Evolutionary conservation across 2,329 filamentous ascomycete genomes (phyloP), one percentile per base, ranked within the genome.

Genomic region (Metarhizium brunneum): DNA sequence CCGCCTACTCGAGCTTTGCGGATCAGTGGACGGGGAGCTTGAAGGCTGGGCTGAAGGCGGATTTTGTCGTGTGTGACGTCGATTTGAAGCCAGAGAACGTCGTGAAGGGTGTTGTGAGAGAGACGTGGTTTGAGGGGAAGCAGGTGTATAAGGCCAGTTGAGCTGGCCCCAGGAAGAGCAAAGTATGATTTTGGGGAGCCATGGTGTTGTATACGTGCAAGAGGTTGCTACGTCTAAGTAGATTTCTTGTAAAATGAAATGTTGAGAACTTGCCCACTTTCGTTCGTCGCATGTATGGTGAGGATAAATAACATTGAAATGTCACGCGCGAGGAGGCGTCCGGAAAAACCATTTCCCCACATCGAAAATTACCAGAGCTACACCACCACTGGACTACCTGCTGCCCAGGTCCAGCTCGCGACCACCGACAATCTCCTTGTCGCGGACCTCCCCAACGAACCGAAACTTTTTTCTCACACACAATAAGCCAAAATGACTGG

Each of bases 1-100:
- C 77, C 4, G 82, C 83, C 1, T 81, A 79, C 62, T 80, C 77
- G 14, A 79, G 75, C n/a, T 84, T 83, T 60, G 76, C 77, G 1
- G 83, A 86, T 36, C 63, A 66, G 2, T 72, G 76, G 64, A 71
- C 79, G 0, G 84, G 84, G 0, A 77, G 71, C 52, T 62, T 86
- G 55, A 72, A 74, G 60, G 67, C 65, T 1, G 82, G 82, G 0
- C 70, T 77, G 63, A 70, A 75, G 59, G 83, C 83, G 0, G 83
- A 86, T 60, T 82, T 86, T 54, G 77, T 79, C 4, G 64, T 73
- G 14, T 80, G 47, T 18, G 73, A 82, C 56, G 75, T 81, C 70
- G 66, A 72, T 29, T 78, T 78, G 71, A 71, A 74, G 25, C 70
- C 73, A 18, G 71, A 72, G 29, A 70, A 69, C 59, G 63, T 84